Conservation (phyloP, 164 flowering plant genomes). For the Umbellularia californica region DNA sequence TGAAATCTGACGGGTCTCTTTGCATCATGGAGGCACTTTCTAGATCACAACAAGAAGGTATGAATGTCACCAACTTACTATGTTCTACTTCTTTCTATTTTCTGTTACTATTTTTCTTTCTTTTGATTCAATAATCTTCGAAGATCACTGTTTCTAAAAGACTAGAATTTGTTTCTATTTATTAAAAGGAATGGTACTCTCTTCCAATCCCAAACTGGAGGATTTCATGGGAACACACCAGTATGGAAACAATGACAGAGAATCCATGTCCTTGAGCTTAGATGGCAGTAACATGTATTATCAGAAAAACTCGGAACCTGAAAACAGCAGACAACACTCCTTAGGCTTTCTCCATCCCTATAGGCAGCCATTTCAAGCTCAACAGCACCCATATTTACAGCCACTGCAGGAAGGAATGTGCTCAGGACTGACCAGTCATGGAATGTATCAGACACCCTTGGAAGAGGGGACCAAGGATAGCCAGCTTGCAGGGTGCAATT, state of each 20-base stretch:
- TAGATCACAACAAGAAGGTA: constrained; percentile 59
- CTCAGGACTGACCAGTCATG: constrained; percentile 28
- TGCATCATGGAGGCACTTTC: constrained; percentile 72
- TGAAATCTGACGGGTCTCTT: constrained; percentile 87
- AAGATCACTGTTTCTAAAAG: not conserved
- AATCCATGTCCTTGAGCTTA: constrained; percentile 61
- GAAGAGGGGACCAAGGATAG: constrained; percentile 24
- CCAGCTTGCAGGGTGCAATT: constrained; percentile 27
- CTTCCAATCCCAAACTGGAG: constrained; percentile 67
- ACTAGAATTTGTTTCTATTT: not conserved
- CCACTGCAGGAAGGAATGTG: constrained; percentile 13
- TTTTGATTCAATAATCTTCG: not conserved
- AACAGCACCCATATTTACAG: constrained; percentile 31
- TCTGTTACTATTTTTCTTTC: not conserved
- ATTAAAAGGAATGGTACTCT: constrained; percentile 46
- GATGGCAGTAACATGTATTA: constrained; percentile 53
- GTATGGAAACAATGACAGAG: constrained; percentile 37
- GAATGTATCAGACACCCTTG: constrained; percentile 30
- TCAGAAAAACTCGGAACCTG: constrained; percentile 35
- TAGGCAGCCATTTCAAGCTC: constrained; percentile 29
- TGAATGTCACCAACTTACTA: not conserved
- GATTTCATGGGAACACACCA: constrained; percentile 56
- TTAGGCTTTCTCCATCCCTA: constrained; percentile 27
- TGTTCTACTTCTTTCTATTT: not conserved
- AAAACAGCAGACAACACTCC: constrained; percentile 30